These are phyloP conservation scores for Mariannaea elegans DNA, from an alignment of 2,329 filamentous ascomycete genomes.

Conservation along the genomic window DNA sequence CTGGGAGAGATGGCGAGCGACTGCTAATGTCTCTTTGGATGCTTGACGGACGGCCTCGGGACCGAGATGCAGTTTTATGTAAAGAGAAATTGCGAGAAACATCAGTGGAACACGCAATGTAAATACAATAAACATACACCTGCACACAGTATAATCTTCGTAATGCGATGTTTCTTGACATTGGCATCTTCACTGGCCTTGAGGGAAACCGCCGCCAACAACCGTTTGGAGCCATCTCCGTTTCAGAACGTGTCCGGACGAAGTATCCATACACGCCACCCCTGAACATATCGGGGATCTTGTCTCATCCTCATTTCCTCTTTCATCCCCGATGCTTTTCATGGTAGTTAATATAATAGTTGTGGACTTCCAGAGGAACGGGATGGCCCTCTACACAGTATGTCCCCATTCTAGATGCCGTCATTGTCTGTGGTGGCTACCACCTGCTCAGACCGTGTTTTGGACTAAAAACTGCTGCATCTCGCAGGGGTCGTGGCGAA, in stretches of 20 bases:
- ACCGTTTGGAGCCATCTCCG: conserved; percentile 29
- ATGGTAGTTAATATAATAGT: neutral
- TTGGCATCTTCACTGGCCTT: too few species aligned
- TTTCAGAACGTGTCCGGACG: conserved; percentile 37
- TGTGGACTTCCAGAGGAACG: conserved; percentile 10
- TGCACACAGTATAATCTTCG: too few species aligned
- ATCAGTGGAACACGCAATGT: neutral
- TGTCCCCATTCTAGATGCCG: conserved; percentile 18
- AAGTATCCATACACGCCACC: conserved; percentile 22
- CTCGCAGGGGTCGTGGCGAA: conserved; percentile 35
- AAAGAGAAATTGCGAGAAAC: neutral
- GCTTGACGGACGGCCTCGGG: too few species aligned
- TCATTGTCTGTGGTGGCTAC: conserved; percentile 27
- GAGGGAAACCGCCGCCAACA: too few species aligned
- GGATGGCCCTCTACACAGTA: conserved; percentile 14
- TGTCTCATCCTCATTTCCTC: conserved; percentile 23
- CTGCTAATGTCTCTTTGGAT: neutral
- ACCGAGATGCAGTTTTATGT: too few species aligned
- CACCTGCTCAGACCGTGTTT: conserved; percentile 18
- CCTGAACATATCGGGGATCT: conserved; percentile 19
- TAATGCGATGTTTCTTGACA: too few species aligned
- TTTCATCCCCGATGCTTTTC: conserved; percentile 10
- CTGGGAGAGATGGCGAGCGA: too few species aligned
- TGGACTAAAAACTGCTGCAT: conserved; percentile 8
- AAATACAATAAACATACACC: too few species aligned